phyloP scores from a whole-genome alignment of 257 asterid genomes.

The Coffea eugenioides region DNA sequence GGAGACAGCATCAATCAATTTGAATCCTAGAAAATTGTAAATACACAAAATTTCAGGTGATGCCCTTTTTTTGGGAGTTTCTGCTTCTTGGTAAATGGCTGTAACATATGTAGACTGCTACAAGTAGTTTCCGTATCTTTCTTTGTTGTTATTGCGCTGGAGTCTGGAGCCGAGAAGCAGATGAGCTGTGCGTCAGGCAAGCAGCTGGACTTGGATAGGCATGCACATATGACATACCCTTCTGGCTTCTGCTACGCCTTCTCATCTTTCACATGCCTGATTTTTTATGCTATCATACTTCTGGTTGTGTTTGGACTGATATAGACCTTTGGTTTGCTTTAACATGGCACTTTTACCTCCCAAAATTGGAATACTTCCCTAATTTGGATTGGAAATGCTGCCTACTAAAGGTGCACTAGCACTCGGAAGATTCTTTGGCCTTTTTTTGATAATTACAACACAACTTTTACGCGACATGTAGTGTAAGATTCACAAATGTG shows the following conservation, averaged over 20 bases:
- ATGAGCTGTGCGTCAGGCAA: conserved; percentile 19
- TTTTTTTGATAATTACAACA: no score
- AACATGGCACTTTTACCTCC: neutral
- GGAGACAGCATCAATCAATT: neutral
- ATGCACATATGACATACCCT: neutral
- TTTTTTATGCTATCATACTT: conserved; percentile 5
- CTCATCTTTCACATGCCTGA: conserved; percentile 18
- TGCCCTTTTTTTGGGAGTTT: neutral
- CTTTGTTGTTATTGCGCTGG: neutral
- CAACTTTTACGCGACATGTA: no score
- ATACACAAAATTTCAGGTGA: neutral
- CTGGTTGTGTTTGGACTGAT: neutral
- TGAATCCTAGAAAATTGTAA: no score
- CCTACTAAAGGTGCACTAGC: neutral
- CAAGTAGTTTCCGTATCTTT: neutral
- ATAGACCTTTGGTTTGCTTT: neutral
- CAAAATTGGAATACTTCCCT: neutral
- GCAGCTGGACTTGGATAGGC: conserved; percentile 17
- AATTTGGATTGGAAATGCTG: neutral
- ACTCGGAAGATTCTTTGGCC: neutral
- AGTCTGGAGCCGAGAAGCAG: neutral
- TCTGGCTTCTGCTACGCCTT: conserved; percentile 8
- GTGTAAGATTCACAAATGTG: no score
- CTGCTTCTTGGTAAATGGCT: neutral
- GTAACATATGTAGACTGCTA: neutral